Evolutionary conservation across 331 rosid species (phyloP).

Genomic region (Quercus phellos): DNA sequence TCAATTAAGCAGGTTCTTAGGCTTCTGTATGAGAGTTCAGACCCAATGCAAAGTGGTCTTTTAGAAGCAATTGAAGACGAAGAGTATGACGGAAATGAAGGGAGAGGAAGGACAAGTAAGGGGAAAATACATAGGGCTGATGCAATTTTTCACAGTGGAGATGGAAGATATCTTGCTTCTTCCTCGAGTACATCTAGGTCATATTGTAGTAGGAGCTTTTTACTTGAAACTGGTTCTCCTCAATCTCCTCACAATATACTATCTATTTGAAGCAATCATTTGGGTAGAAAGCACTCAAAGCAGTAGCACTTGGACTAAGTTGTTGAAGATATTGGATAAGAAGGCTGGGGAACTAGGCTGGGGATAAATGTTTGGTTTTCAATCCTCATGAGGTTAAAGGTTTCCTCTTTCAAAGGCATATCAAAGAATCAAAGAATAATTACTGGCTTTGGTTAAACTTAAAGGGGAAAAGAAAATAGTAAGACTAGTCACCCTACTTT

Average conservation of each 20-base stretch:
- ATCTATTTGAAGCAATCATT: slow-evolving; percentile 37
- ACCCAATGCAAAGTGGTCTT: slow-evolving; percentile 76
- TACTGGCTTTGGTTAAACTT: neutral
- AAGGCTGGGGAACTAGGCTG: neutral
- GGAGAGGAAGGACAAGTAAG: slow-evolving; percentile 62
- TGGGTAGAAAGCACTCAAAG: neutral
- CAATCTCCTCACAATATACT: slow-evolving; percentile 67
- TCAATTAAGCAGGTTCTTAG: slow-evolving; percentile 92
- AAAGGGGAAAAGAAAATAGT: neutral
- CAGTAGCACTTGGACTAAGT: neutral
- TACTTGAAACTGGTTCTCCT: slow-evolving; percentile 81
- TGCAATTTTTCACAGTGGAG: slow-evolving; percentile 62
- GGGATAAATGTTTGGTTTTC: neutral
- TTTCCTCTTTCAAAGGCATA: neutral
- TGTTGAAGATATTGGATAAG: neutral
- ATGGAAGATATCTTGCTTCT: slow-evolving; percentile 87
- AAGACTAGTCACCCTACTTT: neutral
- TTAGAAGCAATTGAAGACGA: slow-evolving; percentile 58
- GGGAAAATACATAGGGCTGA: slow-evolving; percentile 61
- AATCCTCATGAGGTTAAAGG: neutral
- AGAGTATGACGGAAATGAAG: slow-evolving; percentile 53
- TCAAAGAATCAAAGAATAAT: neutral
- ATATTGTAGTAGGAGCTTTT: slow-evolving; percentile 85
- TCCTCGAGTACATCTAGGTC: slow-evolving; percentile 94
- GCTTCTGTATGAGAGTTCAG: slow-evolving; percentile 89